These are phyloP conservation scores for Knufia petricola DNA, from an alignment of 2,329 filamentous ascomycete genomes.

Conservation along the genomic window DNA sequence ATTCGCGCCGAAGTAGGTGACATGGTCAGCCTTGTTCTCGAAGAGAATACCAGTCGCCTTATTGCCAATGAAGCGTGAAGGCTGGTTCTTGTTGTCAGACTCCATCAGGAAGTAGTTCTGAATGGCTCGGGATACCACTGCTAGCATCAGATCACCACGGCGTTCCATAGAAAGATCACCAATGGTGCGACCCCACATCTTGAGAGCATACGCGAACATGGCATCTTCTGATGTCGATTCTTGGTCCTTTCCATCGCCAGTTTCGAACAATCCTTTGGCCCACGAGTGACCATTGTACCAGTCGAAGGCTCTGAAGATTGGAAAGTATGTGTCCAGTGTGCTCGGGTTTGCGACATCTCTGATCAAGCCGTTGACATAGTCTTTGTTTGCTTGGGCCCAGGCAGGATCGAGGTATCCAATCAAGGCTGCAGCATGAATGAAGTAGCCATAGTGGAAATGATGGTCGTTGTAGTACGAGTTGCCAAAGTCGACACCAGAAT, in stretches of 20 bases:
- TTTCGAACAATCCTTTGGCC: constrained; percentile 56
- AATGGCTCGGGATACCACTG: constrained; percentile 63
- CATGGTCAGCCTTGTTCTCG: constrained; percentile 91
- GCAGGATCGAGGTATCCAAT: constrained; percentile 67
- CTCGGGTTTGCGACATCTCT: constrained; percentile 76
- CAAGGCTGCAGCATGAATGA: constrained; percentile 74
- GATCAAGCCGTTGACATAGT: constrained; percentile 73
- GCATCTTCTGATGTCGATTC: constrained; percentile 87
- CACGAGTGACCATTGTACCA: constrained; percentile 94
- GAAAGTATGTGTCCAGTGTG: constrained; percentile 62
- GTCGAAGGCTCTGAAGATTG: constrained; percentile 75
- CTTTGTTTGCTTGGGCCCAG: constrained; percentile 65
- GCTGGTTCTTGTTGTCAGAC: constrained; percentile 59
- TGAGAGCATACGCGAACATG: constrained; percentile 76
- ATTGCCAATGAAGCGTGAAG: constrained; percentile 69
- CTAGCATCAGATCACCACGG: constrained; percentile 73
- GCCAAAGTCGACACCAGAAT: constrained; percentile 71
- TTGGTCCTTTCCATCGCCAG: constrained; percentile 46
- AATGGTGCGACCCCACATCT: constrained; percentile 81
- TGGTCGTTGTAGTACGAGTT: constrained; percentile 67
- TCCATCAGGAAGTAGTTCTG: constrained; percentile 75
- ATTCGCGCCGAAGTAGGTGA: constrained; percentile 73
- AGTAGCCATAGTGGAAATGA: constrained; percentile 66
- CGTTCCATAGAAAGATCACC: constrained; percentile 73
- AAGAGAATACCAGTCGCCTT: constrained; percentile 64